These are phyloP conservation scores for Parietaria judaica DNA, from an alignment of 306 rosid species.

Conservation along the genomic window DNA sequence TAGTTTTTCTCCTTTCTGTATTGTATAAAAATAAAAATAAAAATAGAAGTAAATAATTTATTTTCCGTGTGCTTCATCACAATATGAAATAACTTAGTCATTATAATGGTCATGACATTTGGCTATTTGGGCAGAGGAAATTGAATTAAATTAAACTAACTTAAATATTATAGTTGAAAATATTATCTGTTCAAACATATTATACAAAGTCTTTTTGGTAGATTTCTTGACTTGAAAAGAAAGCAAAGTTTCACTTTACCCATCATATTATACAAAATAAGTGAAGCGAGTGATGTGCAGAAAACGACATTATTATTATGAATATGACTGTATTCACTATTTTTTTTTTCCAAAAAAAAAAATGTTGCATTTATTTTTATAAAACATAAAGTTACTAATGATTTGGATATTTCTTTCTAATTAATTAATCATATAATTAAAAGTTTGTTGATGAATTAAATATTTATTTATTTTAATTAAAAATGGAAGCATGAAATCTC, in stretches of 20 bases:
- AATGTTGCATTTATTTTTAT: conserved; percentile 62
- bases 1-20: no score
- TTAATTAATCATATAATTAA: conserved; percentile 8
- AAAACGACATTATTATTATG: conserved; percentile 4
- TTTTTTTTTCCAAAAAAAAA: neutral
- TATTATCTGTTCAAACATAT: neutral
- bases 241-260: conserved; percentile 34
- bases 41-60: no score
- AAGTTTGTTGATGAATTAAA: conserved; percentile 28
- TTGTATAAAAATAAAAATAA: no score
- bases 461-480: neutral
- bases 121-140: neutral
- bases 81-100: neutral
- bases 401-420: conserved; percentile 14
- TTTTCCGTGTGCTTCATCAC: neutral
- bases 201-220: neutral
- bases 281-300: conserved; percentile 34
- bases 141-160: neutral
- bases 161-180: neutral
- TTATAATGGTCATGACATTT: neutral
- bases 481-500: no score
- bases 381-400: conserved; percentile 38
- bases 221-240: conserved; percentile 57
- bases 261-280: conserved; percentile 29
- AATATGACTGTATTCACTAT: conserved; percentile 25